These are phyloP conservation scores for Sisymbrium altissimum DNA, from an alignment of 345 rosid species.

Conservation along the genomic window DNA sequence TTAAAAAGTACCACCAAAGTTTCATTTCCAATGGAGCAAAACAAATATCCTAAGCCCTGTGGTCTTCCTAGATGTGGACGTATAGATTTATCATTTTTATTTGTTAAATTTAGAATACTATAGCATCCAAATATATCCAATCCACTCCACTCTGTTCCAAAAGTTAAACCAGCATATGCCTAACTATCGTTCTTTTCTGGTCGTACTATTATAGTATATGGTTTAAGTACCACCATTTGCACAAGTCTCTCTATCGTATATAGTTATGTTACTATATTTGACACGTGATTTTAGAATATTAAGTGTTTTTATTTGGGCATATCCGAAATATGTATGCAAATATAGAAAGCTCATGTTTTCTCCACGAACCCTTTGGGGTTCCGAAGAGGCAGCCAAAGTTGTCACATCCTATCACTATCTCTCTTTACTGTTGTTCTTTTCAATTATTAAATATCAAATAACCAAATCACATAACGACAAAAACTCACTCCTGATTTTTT, in stretches of 20 bases:
- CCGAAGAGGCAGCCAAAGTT: conserved; percentile 35
- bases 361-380: conserved; percentile 15
- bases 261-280: conserved; percentile 3
- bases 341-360: conserved; percentile 3
- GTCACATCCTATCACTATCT: conserved; percentile 28
- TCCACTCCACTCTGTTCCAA: background rate
- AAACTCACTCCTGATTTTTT: background rate
- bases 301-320: background rate
- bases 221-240: background rate
- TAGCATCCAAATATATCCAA: background rate
- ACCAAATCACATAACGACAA: conserved; percentile 5
- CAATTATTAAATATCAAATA: background rate
- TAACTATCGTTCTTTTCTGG: background rate
- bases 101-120: background rate
- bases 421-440: conserved; percentile 17
- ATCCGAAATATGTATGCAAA: conserved; percentile 11
- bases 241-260: background rate
- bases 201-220: background rate
- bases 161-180: background rate
- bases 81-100: background rate
- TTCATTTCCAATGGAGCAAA: background rate
- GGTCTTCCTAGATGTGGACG: background rate
- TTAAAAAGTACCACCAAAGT: background rate
- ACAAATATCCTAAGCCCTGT: background rate
- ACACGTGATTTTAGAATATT: conserved; percentile 18